phyloP scores from a whole-genome alignment of 1,139 yeast species.

The Sugiyamaella castrensis region DNA sequence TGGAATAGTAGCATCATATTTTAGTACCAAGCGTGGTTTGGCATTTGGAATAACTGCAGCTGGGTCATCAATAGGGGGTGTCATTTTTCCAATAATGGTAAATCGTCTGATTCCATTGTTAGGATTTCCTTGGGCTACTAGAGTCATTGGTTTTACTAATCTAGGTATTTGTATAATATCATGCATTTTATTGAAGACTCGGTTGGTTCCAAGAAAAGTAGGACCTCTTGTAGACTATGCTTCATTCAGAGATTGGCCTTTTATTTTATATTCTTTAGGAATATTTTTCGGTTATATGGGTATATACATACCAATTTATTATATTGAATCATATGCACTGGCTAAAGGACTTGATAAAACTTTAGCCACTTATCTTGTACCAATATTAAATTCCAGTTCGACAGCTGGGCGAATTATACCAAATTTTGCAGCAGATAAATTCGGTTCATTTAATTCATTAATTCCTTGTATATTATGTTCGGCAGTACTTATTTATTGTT shows the following conservation, averaged over 20 bases:
- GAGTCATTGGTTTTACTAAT: conserved; percentile 33
- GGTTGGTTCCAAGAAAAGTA: conserved; percentile 33
- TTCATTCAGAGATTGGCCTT: conserved; percentile 33
- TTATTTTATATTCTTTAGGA: conserved; percentile 31
- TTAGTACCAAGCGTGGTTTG: conserved; percentile 49
- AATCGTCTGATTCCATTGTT: conserved; percentile 28
- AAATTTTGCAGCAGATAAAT: conserved; percentile 45
- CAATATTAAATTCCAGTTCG: conserved; percentile 52
- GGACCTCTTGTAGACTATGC: conserved; percentile 32
- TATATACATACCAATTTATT: conserved; percentile 39
- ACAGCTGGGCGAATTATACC: conserved; percentile 51
- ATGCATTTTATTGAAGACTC: conserved; percentile 24
- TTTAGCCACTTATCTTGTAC: conserved; percentile 37
- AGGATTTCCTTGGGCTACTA: conserved; percentile 37
- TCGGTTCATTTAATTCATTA: conserved; percentile 47
- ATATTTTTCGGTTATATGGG: conserved; percentile 35
- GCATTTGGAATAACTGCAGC: conserved; percentile 57
- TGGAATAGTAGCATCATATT: conserved; percentile 45
- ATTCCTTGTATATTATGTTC: conserved; percentile 29
- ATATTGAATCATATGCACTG: conserved; percentile 34
- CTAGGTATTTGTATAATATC: conserved; percentile 18
- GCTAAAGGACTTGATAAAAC: conserved; percentile 23
- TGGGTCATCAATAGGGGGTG: conserved; percentile 53
- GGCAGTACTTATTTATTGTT: conserved; percentile 27
- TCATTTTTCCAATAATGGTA: conserved; percentile 34